phyloP scores from a whole-genome alignment of 2,329 filamentous ascomycete species.

The Alternaria sp. region DNA sequence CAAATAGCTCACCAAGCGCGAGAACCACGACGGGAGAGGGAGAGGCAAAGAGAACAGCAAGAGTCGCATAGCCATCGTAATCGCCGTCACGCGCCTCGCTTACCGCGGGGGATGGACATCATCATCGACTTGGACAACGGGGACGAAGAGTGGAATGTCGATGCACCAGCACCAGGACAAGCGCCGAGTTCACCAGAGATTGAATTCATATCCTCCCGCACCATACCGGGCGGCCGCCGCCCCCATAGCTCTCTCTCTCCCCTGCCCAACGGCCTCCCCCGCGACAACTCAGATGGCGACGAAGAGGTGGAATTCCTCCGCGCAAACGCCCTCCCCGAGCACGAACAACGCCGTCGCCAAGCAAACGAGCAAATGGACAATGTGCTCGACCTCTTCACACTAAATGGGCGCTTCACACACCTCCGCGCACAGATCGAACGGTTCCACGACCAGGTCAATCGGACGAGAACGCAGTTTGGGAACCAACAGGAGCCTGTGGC shows the following conservation, averaged over 20 bases:
- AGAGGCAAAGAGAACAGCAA: not conserved
- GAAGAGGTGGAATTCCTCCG: constrained; percentile 45
- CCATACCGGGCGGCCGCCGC: constrained; percentile 28
- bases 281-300: constrained; percentile 31
- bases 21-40: too few species aligned
- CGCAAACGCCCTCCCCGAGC: constrained; percentile 32
- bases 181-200: constrained; percentile 56
- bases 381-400: constrained; percentile 29
- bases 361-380: constrained; percentile 26
- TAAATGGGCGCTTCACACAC: constrained; percentile 29
- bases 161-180: constrained; percentile 24
- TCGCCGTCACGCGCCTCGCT: constrained; percentile 36
- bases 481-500: constrained; percentile 21
- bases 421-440: constrained; percentile 34
- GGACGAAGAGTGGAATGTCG: constrained; percentile 31
- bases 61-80: constrained; percentile 2
- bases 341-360: constrained; percentile 24
- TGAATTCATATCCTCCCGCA: constrained; percentile 54
- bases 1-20: too few species aligned
- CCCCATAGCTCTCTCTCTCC: too few species aligned
- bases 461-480: constrained; percentile 17
- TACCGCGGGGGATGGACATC: constrained; percentile 54
- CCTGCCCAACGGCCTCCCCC: not conserved
- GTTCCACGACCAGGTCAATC: constrained; percentile 27
- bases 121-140: constrained; percentile 53